Evolutionary conservation across 2,329 filamentous ascomycete species (phyloP), one percentile per base, ranked within the genome.

Genomic region (Capronia epimyces): DNA sequence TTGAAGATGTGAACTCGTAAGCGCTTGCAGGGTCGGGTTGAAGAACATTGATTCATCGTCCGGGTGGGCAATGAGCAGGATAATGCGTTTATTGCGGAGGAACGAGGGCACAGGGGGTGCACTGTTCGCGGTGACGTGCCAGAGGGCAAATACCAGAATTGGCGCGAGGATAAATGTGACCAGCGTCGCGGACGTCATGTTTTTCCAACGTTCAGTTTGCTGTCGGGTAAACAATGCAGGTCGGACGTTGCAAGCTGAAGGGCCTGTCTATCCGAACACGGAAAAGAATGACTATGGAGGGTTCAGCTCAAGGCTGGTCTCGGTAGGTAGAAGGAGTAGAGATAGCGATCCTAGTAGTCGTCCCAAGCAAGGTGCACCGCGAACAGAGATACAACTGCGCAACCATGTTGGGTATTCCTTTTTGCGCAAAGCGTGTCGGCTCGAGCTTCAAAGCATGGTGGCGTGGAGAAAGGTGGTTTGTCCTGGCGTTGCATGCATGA

Each of bases 41-140:
- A 98, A 98, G 77, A 98, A 98, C 93, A 98, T 98, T 68, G 91
- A 93, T 74, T 98, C 93, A 65, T 98, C 93, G 70, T 98, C 93
- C 0, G 93, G 93, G 71, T 98, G 93, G 18, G 93, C 93, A 64
- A 98, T 97, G 49, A 98, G 76, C 47, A 98, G 79, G 66, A 87
- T 86, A 65, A 98, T 89, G 64, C 87, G 83, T 77, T 95, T 94
- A 73, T 88, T 85, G 61, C 75, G 76, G 57, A 96, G 74, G 39
- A 73, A 78, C 3, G 88, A 86, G 2, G 58, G 58, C 3, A 61
- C 81, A 65, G 48, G 73, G 64, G 59, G 59, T 52, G 42, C 51
- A 31, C 32, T 66, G 57, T 27, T 60, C 50, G 49, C 63, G 52
- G 73, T 59, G 48, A 74, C 63, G 47, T 62, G 60, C 60, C 55